Evolutionary conservation across 129 eudicot species (phyloP), one percentile per base, ranked within the genome.

Genomic region (Helianthus annuus): DNA sequence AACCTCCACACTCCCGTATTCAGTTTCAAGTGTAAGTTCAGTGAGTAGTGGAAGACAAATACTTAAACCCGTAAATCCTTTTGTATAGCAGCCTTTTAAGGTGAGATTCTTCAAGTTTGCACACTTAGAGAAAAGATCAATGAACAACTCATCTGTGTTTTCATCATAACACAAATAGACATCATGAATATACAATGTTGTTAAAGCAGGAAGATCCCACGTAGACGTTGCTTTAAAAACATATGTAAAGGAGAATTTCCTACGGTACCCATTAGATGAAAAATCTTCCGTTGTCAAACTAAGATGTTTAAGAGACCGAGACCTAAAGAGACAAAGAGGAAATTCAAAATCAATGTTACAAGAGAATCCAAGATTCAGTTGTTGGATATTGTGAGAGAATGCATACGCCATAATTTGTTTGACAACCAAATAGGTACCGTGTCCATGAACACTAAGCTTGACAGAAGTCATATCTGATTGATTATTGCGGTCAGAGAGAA

Each of bases 311-410:
- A 56, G 62, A 22, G 62, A 56, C 64, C 6, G 58, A 9, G 81
- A 77, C 48, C 76, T 70, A 34, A 77, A 77, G 17, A 22, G 56
- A 27, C 61, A 58, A 61, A 46, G 69, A 65, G 76, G 66, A 15
- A 61, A 51, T n/a, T 40, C 10, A 39, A 39, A 36, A 70, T 61
- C 22, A 4, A 10, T 36, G n/a, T 39, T 38, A 32, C 36, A 53
- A 1, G 1, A 3, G 51, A 11, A 24, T 8, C 6, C 34, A 13
- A 53, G 11, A 40, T 46, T 62, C 10, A 70, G 45, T 40, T 70
- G 32, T 34, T 68, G 68, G 52, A 68, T 60, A 58, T 48, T 76
- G 75, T 76, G 75, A 46, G 80, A 60, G n/a, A 57, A 45, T 24
- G 61, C 80, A 76, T 76, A 76, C 38, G 38, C 27, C 14, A 68